Conservation (phyloP, 306 rosid species). For the Vigna hirtella region DNA sequence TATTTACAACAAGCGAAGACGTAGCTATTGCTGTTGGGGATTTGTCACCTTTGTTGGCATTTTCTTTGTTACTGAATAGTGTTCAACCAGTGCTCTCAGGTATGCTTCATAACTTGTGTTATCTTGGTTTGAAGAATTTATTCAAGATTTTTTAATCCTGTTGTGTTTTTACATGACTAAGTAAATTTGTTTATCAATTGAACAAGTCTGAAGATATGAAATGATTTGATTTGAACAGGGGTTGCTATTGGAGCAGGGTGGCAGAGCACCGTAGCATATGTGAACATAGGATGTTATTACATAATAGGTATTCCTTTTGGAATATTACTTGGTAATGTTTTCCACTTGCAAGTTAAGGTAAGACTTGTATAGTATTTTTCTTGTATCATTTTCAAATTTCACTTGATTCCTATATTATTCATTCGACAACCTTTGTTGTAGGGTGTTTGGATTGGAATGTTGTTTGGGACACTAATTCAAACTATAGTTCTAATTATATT, state of each 20-base stretch:
- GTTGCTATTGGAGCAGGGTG: constrained; percentile 66
- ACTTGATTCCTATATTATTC: background rate
- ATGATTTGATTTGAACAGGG: constrained; percentile 40
- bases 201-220: background rate
- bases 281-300: constrained; percentile 59
- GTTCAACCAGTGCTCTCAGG: constrained; percentile 71
- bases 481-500: constrained; percentile 52
- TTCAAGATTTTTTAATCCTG: background rate
- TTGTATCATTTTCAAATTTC: background rate
- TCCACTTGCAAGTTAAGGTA: constrained; percentile 54
- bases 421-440: constrained; percentile 17
- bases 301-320: constrained; percentile 57
- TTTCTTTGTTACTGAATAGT: constrained; percentile 61
- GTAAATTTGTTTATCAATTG: background rate
- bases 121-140: background rate
- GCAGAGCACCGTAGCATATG: constrained; percentile 56
- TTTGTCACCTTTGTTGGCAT: constrained; percentile 54
- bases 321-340: constrained; percentile 41
- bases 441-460: constrained; percentile 80
- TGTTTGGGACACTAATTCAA: constrained; percentile 64
- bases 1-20: constrained; percentile 51
- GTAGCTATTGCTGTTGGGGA: constrained; percentile 53
- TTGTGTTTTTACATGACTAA: background rate
- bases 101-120: background rate
- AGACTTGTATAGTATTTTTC: background rate